These are phyloP conservation scores for Corylus americana DNA, from an alignment of 306 rosid species.

Conservation along the genomic window DNA sequence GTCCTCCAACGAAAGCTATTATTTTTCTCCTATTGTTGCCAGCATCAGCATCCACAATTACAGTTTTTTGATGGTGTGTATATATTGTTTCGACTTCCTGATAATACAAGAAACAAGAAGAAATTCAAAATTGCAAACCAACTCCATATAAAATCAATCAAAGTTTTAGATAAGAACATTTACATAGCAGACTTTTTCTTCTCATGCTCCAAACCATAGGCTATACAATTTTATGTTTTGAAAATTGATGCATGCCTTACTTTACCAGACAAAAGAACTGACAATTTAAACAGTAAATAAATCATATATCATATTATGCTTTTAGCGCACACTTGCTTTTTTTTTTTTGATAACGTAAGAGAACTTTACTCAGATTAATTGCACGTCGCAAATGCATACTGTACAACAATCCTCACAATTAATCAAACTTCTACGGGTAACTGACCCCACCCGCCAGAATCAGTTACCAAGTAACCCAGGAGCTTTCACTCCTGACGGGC, in stretches of 20 bases:
- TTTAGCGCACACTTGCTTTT: neutral
- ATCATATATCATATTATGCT: neutral
- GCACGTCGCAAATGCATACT: too few relatives aligned
- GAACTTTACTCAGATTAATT: too few relatives aligned
- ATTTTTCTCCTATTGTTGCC: constrained; percentile 77
- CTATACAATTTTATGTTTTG: neutral
- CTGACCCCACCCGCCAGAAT: too few relatives aligned
- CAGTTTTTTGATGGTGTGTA: constrained; percentile 98
- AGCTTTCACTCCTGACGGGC: too few relatives aligned
- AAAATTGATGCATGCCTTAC: neutral
- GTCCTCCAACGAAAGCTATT: constrained; percentile 94
- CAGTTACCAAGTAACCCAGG: too few relatives aligned
- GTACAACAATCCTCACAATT: too few relatives aligned
- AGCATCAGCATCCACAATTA: constrained; percentile 90
- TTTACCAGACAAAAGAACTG: neutral
- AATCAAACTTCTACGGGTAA: too few relatives aligned
- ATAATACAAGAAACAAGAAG: constrained; percentile 29
- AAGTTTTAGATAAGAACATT: neutral
- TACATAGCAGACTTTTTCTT: neutral
- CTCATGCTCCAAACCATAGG: neutral
- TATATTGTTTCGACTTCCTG: constrained; percentile 95
- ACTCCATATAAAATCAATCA: neutral
- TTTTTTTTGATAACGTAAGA: too few relatives aligned
- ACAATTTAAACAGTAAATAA: neutral
- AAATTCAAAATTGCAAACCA: constrained; percentile 19